Evolutionary conservation across 73 alveolate species (phyloP), one percentile per base, ranked within the genome.

Genomic region (Stentor roeselii): DNA sequence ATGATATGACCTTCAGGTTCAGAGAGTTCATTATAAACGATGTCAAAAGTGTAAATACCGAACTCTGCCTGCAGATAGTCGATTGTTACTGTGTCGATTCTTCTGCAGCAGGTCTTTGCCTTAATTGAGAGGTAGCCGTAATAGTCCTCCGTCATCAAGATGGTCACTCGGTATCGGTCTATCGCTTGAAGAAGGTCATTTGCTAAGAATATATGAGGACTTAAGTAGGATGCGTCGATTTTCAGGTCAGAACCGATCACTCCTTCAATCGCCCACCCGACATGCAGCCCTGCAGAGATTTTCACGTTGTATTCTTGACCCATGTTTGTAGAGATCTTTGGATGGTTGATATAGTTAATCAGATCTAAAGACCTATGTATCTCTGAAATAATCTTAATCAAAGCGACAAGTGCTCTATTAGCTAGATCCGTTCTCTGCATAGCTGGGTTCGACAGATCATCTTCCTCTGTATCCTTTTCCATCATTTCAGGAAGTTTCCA

Each of bases 181-280:
- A 91, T 85, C 34, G 91, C 88, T 59, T 95, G 94, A 83, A 93
- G 97, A 39, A 95, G 82, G 37, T 93, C 41, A 76, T 89, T 85
- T 11, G 97, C 94, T 84, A 95, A 89, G 67, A 85, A 82, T 31
- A 92, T 85, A 80, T 95, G 94, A 36, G 98, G 95, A 21, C 95
- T 82, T 75, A 95, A 86, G 82, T 95, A 95, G 39, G 96, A 86
- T 11, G 99, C 98, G 89, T 95, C 99, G 2, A 95, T 93, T 86
- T 95, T 95, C 40, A 82, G 85, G 83, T 93, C 96, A 3, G 98
- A 93, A 32, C 99, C 99, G 15, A 95, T 95, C 1, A 95, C 98
- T 36, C 99, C 98, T 92, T 95, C 99, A 42, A 95, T 93, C 0
- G 98, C 91, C 94, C 95, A 95, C 3, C 99, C 99, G 89, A 94